Base-by-base conservation (phyloP, 2,329 filamentous ascomycete genomes). In the Talaromyces sp. region DNA sequence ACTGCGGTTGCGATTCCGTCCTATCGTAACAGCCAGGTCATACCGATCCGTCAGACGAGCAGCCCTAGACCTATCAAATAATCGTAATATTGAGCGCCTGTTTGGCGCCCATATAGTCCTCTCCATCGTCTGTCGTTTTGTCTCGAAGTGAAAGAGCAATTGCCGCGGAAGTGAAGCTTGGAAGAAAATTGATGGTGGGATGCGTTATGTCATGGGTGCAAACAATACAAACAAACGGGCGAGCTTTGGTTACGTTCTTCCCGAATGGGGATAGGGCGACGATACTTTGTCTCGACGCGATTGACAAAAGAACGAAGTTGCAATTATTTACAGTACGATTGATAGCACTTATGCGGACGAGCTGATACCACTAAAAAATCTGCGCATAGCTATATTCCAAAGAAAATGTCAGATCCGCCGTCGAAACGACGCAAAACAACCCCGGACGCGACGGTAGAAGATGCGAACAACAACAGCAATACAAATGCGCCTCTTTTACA, bases 341-440 rank as follows among this genome's bases (percentile, higher is more conserved):
- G 51, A 13, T n/a, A 34, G 17, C 2, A 36, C 13, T 6, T 34
- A 13, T 34, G 51, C 17, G 17, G 17, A 22, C 11, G 15, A 36
- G 19, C 53, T 56, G 31, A 17, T 2, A 7, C 11, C 8, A 56
- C 5, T 8, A 11, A 10, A 25, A 22, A 22, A 3, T 22, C 5
- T 7, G 17, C n/a, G n/a, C 31, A 22, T 56, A 56, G n/a, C 11
- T 0, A 15, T 40, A 22, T 29, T 25, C 5, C 3, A 58, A 47
- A 19, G 60, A 58, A 8, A 38, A 85, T 85, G 83, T 85, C 87
- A 68, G 79, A 82, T 64, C 86, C 87, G 29, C 85, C 87, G 56
- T 80, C 86, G 5, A 91, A 91, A 76, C 82, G 87, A 73, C 85
- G 87, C 72, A 88, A 87, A 73, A 87, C 82, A 25, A 89, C 87